Evolutionary conservation across 2,329 filamentous ascomycete genomes (phyloP).

Genomic region (Diplocarpon rosae): DNA sequence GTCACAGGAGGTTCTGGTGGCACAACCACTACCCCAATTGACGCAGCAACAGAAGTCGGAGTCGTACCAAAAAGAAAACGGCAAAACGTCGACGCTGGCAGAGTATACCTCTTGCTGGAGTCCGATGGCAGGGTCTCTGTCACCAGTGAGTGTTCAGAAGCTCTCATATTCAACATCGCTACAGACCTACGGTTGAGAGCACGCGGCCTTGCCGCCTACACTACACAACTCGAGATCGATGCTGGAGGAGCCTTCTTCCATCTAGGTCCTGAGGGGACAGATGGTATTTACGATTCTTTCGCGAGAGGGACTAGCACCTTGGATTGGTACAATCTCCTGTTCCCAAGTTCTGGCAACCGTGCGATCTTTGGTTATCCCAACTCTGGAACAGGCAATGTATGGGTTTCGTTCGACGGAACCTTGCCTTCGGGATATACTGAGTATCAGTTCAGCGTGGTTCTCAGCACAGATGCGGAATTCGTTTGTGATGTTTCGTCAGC

Average conservation of each 20-base stretch:
- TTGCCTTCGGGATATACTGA: neutral
- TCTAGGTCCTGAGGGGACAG: neutral
- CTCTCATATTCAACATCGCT: slow-evolving; percentile 1
- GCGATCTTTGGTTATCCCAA: no score
- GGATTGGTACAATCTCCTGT: neutral
- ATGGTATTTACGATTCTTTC: neutral
- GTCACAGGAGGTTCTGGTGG: no score
- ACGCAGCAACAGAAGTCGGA: no score
- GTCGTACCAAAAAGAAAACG: no score
- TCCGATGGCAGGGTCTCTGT: neutral
- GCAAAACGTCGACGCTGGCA: no score
- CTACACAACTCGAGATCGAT: neutral
- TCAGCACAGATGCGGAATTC: neutral
- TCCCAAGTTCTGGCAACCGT: no score
- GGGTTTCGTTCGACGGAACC: neutral
- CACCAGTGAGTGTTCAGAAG: neutral
- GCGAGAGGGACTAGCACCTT: neutral
- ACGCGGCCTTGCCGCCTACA: neutral
- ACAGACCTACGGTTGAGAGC: neutral
- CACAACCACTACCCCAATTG: no score
- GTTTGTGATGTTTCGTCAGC: neutral
- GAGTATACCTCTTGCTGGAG: neutral
- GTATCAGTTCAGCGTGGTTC: neutral
- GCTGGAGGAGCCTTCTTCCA: neutral
- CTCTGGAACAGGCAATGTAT: no score